These are phyloP conservation scores for Scolecobasidium constrictum DNA, from an alignment of 2,329 filamentous ascomycete genomes.

Conservation along the genomic window DNA sequence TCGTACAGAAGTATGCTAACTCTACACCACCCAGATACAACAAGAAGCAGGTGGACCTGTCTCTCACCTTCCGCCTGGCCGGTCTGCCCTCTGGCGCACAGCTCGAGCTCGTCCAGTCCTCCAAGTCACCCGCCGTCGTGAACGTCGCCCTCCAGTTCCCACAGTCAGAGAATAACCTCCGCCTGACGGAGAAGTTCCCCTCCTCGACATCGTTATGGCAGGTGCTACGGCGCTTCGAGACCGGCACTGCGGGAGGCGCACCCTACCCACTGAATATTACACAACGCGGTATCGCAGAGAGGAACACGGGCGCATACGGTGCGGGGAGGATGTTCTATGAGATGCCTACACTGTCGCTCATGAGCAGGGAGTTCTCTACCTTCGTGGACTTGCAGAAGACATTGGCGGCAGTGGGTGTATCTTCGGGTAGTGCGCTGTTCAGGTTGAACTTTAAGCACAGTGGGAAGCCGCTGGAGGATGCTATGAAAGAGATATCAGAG, in stretches of 20 bases:
- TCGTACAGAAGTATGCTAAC: background rate
- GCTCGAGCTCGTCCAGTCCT: slow-evolving; percentile 80
- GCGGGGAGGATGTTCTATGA: slow-evolving; percentile 77
- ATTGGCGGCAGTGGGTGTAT: slow-evolving; percentile 75
- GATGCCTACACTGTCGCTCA: slow-evolving; percentile 71
- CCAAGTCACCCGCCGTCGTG: slow-evolving; percentile 74
- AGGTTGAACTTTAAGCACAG: slow-evolving; percentile 67
- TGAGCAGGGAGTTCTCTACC: slow-evolving; percentile 66
- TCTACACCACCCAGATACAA: slow-evolving; percentile 47
- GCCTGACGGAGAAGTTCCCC: slow-evolving; percentile 74
- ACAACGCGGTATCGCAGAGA: slow-evolving; percentile 62
- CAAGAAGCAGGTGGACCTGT: slow-evolving; percentile 77
- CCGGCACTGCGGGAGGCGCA: slow-evolving; percentile 50
- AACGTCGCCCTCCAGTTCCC: slow-evolving; percentile 84
- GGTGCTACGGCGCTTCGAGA: slow-evolving; percentile 81
- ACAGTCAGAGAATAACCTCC: slow-evolving; percentile 57
- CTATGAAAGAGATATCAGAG: slow-evolving; percentile 67
- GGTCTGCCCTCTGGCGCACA: slow-evolving; percentile 79
- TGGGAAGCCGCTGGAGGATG: slow-evolving; percentile 69
- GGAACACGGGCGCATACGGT: slow-evolving; percentile 41
- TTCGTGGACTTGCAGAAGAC: slow-evolving; percentile 84
- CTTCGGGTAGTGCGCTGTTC: slow-evolving; percentile 70
- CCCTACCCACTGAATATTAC: slow-evolving; percentile 60
- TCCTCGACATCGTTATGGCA: slow-evolving; percentile 85
- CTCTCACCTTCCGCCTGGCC: slow-evolving; percentile 70